phyloP scores from a whole-genome alignment of 2,329 filamentous ascomycete species.

The Fusarium solani-melongenae region DNA sequence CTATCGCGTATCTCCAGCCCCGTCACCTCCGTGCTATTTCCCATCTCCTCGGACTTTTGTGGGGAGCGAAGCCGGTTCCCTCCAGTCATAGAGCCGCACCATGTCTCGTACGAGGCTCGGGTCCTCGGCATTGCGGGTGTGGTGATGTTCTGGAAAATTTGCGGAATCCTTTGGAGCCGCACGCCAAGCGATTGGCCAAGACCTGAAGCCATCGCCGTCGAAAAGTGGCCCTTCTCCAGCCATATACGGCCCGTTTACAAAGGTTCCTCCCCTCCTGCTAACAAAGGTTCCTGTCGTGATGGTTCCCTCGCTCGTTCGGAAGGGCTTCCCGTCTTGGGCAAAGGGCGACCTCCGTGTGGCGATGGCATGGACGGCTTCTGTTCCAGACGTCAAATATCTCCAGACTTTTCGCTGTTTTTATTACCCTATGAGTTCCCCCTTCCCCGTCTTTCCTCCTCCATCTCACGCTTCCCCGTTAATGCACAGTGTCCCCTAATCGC shows the following conservation, averaged over 20 bases:
- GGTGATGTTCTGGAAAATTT: conserved; percentile 42
- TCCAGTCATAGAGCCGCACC: conserved; percentile 24
- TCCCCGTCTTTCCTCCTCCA: neutral
- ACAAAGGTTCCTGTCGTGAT: conserved; percentile 31
- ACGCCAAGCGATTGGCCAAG: conserved; percentile 29
- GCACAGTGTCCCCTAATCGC: conserved; percentile 10
- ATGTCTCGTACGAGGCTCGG: conserved; percentile 39
- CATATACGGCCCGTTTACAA: conserved; percentile 35
- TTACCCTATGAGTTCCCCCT: neutral
- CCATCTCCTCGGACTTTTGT: conserved; percentile 25
- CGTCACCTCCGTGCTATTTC: conserved; percentile 16
- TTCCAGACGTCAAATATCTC: conserved; percentile 1
- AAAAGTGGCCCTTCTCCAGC: conserved; percentile 8
- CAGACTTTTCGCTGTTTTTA: neutral
- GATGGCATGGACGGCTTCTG: neutral
- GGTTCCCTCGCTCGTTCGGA: conserved; percentile 11
- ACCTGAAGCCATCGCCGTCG: neutral
- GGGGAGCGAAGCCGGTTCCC: conserved; percentile 13
- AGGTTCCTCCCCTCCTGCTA: conserved; percentile 10
- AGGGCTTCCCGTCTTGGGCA: conserved; percentile 31
- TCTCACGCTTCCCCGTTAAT: neutral
- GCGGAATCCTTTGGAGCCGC: conserved; percentile 5
- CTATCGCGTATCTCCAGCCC: conserved; percentile 5
- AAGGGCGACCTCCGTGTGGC: conserved; percentile 3
- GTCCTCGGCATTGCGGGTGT: conserved; percentile 32